Percentiles rank a stretch among this genome's conserved stretches.
Evolutionary conservation across 2,329 filamentous ascomycete genomes (phyloP).

Genomic region (Aspergillus fischeri): DNA sequence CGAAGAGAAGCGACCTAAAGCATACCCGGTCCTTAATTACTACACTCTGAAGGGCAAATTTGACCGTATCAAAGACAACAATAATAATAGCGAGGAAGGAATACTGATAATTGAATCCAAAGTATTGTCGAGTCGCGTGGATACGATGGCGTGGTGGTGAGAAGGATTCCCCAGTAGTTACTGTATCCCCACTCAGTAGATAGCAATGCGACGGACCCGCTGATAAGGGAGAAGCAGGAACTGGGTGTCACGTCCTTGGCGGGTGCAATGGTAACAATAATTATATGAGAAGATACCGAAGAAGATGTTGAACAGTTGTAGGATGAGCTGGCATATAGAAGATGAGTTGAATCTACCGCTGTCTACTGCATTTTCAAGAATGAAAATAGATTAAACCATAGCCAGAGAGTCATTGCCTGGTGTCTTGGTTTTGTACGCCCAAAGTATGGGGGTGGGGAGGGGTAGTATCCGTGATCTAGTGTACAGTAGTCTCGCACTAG

Average conservation of each 20-base stretch:
- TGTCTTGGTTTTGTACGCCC: not conserved
- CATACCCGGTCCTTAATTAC: not conserved
- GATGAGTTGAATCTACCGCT: not conserved
- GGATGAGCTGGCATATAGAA: not conserved
- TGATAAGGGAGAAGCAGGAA: not conserved
- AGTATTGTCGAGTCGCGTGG: not conserved
- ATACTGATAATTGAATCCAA: not conserved
- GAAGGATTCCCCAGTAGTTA: not conserved
- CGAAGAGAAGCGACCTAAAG: not conserved
- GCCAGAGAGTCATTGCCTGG: not conserved
- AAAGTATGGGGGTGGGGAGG: constrained; percentile 20
- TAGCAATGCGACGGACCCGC: not conserved
- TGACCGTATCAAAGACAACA: not conserved
- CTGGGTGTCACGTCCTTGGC: not conserved
- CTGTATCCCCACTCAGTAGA: not conserved
- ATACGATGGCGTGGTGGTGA: not conserved
- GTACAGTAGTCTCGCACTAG: constrained; percentile 11
- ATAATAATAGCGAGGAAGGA: not conserved
- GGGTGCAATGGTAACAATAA: not conserved
- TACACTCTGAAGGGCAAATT: not conserved
- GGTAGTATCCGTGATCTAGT: constrained; percentile 5
- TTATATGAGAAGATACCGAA: not conserved
- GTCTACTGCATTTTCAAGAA: not conserved
- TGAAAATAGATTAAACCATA: not conserved
- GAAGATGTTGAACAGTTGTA: not conserved